Conservation (phyloP, 306 rosid species). For the Cicer chorassanicum region DNA sequence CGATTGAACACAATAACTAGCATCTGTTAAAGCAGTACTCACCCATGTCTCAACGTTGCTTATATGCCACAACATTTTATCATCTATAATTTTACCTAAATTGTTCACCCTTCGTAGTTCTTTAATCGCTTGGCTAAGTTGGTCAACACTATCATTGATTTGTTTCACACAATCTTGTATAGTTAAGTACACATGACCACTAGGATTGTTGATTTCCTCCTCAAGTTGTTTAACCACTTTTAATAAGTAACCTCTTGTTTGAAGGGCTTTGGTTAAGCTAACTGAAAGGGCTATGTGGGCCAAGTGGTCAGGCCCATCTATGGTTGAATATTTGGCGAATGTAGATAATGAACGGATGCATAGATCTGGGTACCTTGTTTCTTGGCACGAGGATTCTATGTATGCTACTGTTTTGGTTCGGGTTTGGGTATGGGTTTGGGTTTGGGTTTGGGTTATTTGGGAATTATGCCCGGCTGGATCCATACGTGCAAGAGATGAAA, state of each 20-base stretch:
- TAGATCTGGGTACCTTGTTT: conserved; percentile 49
- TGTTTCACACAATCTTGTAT: conserved; percentile 59
- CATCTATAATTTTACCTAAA: conserved; percentile 32
- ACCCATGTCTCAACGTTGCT: conserved; percentile 72
- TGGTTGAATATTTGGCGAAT: conserved; percentile 42
- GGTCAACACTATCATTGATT: conserved; percentile 58
- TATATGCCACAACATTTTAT: conserved; percentile 57
- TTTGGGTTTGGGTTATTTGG: not conserved
- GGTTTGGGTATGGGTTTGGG: not conserved
- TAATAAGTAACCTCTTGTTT: conserved; percentile 52
- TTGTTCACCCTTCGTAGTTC: conserved; percentile 50
- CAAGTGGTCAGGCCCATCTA: conserved; percentile 50
- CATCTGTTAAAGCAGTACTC: conserved; percentile 64
- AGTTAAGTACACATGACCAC: conserved; percentile 42
- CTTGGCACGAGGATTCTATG: conserved; percentile 53
- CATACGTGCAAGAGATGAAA: conserved; percentile 4
- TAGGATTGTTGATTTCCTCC: conserved; percentile 38
- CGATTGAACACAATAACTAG: conserved; percentile 56
- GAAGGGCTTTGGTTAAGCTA: conserved; percentile 56
- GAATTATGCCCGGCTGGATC: conserved; percentile 36
- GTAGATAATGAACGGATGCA: conserved; percentile 54
- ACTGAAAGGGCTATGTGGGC: conserved; percentile 55
- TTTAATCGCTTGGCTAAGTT: conserved; percentile 56
- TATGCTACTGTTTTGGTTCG: conserved; percentile 37
- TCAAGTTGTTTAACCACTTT: conserved; percentile 50